phyloP scores from a whole-genome alignment of 352 stramenopile genomes.

The Phytophthora chlamydospora region DNA sequence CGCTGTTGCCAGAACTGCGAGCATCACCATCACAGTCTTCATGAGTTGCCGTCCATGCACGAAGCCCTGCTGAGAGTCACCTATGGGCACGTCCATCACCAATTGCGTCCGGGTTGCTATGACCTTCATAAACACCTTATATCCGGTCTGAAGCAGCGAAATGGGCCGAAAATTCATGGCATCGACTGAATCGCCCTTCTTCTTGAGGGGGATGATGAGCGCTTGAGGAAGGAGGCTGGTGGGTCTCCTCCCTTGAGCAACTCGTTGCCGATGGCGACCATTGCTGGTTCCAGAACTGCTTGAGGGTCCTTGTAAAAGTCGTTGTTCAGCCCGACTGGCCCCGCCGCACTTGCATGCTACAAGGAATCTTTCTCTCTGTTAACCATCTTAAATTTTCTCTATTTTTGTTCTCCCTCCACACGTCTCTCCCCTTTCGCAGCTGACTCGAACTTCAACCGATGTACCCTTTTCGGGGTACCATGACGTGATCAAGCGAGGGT shows the following conservation, averaged over 20 bases:
- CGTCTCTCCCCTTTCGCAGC: no score
- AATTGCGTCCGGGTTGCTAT: neutral
- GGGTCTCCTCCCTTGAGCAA: no score
- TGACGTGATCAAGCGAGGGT: no score
- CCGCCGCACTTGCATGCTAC: no score
- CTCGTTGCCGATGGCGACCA: no score
- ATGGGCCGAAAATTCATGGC: constrained; percentile 8
- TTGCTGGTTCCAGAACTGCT: no score
- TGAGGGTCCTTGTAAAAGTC: neutral
- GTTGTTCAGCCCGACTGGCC: neutral
- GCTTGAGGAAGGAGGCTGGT: no score
- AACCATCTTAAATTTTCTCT: no score
- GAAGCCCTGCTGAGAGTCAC: neutral
- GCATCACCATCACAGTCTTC: neutral
- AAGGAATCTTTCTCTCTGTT: no score
- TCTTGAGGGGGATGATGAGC: neutral
- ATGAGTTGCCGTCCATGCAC: neutral
- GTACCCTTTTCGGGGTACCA: no score
- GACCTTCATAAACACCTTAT: constrained; percentile 1
- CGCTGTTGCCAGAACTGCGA: neutral
- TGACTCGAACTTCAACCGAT: no score
- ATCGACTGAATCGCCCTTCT: constrained; percentile 1
- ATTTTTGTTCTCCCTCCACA: no score
- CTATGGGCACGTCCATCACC: neutral
- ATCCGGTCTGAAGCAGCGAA: neutral